Base-by-base conservation (phyloP, 1,284 basidiomycete species). In the Rhodotorula glutinis region DNA sequence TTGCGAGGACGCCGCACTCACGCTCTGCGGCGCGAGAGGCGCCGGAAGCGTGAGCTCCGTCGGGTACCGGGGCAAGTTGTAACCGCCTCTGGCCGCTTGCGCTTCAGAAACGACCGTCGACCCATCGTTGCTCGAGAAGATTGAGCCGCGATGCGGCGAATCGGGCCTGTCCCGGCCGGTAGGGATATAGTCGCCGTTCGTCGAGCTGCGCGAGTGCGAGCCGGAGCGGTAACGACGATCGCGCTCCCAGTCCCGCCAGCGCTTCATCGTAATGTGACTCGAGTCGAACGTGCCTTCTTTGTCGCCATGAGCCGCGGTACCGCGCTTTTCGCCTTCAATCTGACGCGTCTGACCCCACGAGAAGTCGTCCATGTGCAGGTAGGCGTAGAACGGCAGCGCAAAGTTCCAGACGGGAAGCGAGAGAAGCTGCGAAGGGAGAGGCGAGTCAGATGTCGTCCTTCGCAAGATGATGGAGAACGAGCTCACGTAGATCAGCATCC, bases 211-310 rank as follows among this genome's bases (percentile, higher is more conserved):
- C 27, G 71, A 73, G 21, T 66, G 66, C 38, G 44, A 66, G 21
- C 63, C 71, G 33, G 53, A 47, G 3, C 52, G 47, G 68, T 91
- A 97, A 71, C 94, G 84, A 72, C 95, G 83, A 75, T 98, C 96
- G 61, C 95, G 85, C 82, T 98, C 96, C 79, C 96, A 98, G 81
- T 98, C 96, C 57, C 88, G 91, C 95, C 95, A 98, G 57, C 92
- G 86, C 83, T 98, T 98, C 96, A 98, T 98, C 49, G 95, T 89
- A 76, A 98, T 98, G 81, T 95, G 86, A 59, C 87, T 86, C 46
- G 93, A 93, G 81, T 98, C 95, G 76, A 98, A 98, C 77, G 90
- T 89, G 79, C 95, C 96, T 67, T 90, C 89, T 80, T 87, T 88
- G 61, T 74, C 76, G 44, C 71, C 66, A 49, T 78, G 76, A 11